A percentile compares a stretch with the other conserved stretches of the same genome.
These are phyloP conservation scores for Lachancea quebecensis DNA, from an alignment of 805 yeast genomes.

Conservation along the genomic window DNA sequence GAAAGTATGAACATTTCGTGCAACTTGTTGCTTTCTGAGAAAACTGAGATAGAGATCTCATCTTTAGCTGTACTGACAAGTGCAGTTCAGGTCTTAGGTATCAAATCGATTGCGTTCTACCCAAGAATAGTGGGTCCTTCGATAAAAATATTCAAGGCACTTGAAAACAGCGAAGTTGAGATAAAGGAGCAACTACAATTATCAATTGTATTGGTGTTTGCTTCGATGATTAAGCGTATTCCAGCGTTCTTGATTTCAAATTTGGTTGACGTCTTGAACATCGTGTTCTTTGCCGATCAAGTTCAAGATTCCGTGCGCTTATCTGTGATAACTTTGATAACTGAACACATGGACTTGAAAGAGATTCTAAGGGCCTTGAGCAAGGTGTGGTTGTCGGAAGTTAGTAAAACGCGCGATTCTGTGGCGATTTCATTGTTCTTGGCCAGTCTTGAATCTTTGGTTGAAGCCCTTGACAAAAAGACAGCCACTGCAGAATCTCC, in stretches of 20 bases:
- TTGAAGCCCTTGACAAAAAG: conserved; percentile 66
- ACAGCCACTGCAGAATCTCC: conserved; percentile 66
- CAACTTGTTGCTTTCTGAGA: conserved; percentile 42
- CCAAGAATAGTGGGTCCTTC: conserved; percentile 79
- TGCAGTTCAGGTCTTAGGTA: conserved; percentile 69
- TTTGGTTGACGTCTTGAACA: conserved; percentile 52
- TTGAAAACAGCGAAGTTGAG: conserved; percentile 16
- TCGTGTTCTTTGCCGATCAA: conserved; percentile 48
- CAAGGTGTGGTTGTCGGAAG: conserved; percentile 50
- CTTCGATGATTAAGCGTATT: conserved; percentile 71
- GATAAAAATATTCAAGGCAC: conserved; percentile 47
- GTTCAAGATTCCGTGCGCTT: conserved; percentile 57
- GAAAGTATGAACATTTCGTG: conserved; percentile 44
- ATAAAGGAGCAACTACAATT: conserved; percentile 45
- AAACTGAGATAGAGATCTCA: conserved; percentile 62
- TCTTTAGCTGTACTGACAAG: conserved; percentile 67
- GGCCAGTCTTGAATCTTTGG: conserved; percentile 55
- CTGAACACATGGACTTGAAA: conserved; percentile 60
- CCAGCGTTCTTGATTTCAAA: conserved; percentile 78
- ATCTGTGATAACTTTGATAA: conserved; percentile 53
- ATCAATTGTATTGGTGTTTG: conserved; percentile 61
- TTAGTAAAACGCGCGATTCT: conserved; percentile 33
- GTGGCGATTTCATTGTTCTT: conserved; percentile 62
- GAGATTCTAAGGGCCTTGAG: conserved; percentile 56
- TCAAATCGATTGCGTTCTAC: conserved; percentile 75